Base-by-base conservation (phyloP, 192 early-diverging fungal genomes). In the Rhizoclosmatium sp. region DNA sequence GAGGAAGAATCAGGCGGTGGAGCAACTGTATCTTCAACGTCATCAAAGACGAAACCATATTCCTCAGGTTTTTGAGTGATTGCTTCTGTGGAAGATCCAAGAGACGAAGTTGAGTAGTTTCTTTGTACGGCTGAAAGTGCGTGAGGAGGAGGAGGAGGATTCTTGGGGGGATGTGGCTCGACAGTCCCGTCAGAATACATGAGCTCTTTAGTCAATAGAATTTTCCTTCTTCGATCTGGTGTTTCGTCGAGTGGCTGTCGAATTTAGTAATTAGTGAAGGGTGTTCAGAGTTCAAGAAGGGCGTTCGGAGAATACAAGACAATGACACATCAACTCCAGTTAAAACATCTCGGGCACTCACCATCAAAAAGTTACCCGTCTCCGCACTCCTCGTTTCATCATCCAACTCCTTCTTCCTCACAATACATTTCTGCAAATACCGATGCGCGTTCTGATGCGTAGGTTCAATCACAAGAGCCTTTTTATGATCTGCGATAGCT, bases 371-470 rank as follows among this genome's bases (percentile, higher is more conserved):
- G 1, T 40, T 64, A 9, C 75, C 75, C 9, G 65, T 64, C 5
- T 39, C 47, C 7, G 75, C 75, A 47, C 75, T 76, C 47, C 51
- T 61, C 41, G 66, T 76, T 67, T 76, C 75, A 10, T n/a, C 75
- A 39, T 76, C 75, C 47, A 76, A 66, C 44, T 76, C 75, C n/a
- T 51, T 67, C 41, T 44, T 65, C 14, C 65, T n/a, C 40, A n/a
- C 54, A 48, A 80, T 48, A 69, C 78, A 80, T 51, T 80, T 80
- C 41, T 80, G 5, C 4, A 72, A 70, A 65, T 80, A 80, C 39
- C 16, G 59, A 23, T 65, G 47, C 47, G 78, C 78, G 49, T 80
- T 80, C 39, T 39, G 47, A 41, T 80, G 78, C 4, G 42, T 46
- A 10, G 78, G 69, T 21, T 59, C n/a, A 48, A 80, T 42, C 42